Conservation (phyloP, 306 rosid genomes). For the peach (Prunus persica) region Prunus_persica_NCBIv2 NC_034011.1:25464001-25464500, state of each 20-base stretch:
- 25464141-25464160: not conserved
- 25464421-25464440: too few species aligned
- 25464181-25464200: slow-evolving; percentile 15
- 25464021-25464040: not conserved
- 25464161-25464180: slow-evolving; percentile 21
- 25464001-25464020: not conserved
- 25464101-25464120: slow-evolving; percentile 16
- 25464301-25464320: not conserved
- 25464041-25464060: slow-evolving; percentile 3
- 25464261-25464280: slow-evolving; percentile 14
- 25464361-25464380: not conserved
- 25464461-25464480: too few species aligned
- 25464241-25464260: slow-evolving; percentile 23
- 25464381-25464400: too few species aligned
- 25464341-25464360: not conserved
- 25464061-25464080: not conserved
- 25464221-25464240: slow-evolving; percentile 25
- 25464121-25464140: not conserved
- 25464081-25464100: not conserved
- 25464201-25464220: slow-evolving; percentile 9
- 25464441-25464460: too few species aligned
- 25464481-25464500: too few species aligned
- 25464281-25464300: slow-evolving; percentile 9
- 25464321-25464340: not conserved
- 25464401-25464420: too few species aligned